phyloP scores from a whole-genome alignment of 495 filamentous ascomycete genomes.

The Neohortaea acidophila region DNA sequence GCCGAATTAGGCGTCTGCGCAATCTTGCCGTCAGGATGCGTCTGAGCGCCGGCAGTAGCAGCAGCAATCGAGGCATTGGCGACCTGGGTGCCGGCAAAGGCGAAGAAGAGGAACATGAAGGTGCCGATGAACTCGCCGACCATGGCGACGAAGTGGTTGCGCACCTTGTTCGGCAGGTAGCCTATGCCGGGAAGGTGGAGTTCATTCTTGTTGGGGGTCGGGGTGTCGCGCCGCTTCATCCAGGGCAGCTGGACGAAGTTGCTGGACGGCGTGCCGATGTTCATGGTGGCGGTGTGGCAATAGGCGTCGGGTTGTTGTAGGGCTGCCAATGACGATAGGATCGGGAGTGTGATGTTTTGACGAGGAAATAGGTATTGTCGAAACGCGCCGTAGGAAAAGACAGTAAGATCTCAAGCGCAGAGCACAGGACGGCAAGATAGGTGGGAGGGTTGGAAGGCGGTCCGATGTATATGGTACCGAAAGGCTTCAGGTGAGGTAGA shows the following conservation, averaged over 20 bases:
- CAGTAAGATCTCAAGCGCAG: too few species aligned
- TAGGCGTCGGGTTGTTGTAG: not conserved
- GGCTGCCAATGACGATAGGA: too few species aligned
- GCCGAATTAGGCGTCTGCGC: conserved; percentile 16
- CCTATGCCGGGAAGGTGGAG: conserved; percentile 11
- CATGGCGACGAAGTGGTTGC: conserved; percentile 23
- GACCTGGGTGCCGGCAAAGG: conserved; percentile 21
- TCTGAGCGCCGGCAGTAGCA: conserved; percentile 1
- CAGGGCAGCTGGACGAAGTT: conserved; percentile 16
- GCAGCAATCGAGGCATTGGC: conserved; percentile 19
- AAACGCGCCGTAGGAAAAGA: too few species aligned
- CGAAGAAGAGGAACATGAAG: conserved; percentile 24
- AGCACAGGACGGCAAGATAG: too few species aligned
- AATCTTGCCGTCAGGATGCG: conserved; percentile 5
- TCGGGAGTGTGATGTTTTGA: too few species aligned
- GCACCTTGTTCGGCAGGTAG: conserved; percentile 18
- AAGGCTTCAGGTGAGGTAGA: too few species aligned
- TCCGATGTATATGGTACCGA: too few species aligned
- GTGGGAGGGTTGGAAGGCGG: too few species aligned
- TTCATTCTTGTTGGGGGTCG: not conserved
- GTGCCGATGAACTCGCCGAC: conserved; percentile 22
- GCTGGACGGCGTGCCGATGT: conserved; percentile 15
- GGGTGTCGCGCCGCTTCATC: conserved; percentile 2
- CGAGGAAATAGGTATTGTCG: too few species aligned
- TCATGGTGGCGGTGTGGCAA: conserved; percentile 15